phyloP scores from a whole-genome alignment of 441 rosid genomes.

The Mallotus repandus region DNA sequence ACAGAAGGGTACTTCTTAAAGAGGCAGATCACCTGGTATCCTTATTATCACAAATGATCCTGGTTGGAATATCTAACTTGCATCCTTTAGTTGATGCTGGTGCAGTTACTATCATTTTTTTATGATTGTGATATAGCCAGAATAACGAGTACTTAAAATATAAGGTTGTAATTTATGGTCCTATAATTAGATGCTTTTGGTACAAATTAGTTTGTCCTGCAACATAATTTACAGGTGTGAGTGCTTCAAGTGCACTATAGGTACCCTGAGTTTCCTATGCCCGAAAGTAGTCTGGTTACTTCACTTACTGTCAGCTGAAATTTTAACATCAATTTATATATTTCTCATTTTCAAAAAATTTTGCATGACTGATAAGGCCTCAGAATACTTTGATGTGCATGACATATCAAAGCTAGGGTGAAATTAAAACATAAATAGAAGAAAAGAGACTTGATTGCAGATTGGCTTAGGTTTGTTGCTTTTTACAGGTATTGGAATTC shows the following conservation, averaged over 20 bases:
- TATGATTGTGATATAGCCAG: not conserved
- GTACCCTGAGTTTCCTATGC: not conserved
- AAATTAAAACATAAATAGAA: not conserved
- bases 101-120: not conserved
- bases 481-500: slow-evolving; percentile 88
- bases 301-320: too few species aligned
- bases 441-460: not conserved
- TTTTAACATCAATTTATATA: too few species aligned
- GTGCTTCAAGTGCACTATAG: not conserved
- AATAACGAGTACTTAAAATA: not conserved
- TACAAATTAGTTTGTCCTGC: not conserved
- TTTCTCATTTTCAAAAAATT: not conserved
- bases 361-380: not conserved
- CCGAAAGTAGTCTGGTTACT: not conserved
- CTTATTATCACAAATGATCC: not conserved
- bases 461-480: slow-evolving; percentile 18
- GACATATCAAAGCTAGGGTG: not conserved
- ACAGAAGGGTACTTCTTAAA: too few species aligned
- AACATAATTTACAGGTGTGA: not conserved
- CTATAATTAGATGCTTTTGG: not conserved
- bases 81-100: not conserved
- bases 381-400: not conserved
- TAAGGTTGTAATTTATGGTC: too few species aligned
- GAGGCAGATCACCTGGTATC: too few species aligned
- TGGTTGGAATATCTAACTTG: not conserved